Evolutionary conservation across 2,329 filamentous ascomycete species (phyloP).

Genomic region (Hymenoscyphus infarciens): DNA sequence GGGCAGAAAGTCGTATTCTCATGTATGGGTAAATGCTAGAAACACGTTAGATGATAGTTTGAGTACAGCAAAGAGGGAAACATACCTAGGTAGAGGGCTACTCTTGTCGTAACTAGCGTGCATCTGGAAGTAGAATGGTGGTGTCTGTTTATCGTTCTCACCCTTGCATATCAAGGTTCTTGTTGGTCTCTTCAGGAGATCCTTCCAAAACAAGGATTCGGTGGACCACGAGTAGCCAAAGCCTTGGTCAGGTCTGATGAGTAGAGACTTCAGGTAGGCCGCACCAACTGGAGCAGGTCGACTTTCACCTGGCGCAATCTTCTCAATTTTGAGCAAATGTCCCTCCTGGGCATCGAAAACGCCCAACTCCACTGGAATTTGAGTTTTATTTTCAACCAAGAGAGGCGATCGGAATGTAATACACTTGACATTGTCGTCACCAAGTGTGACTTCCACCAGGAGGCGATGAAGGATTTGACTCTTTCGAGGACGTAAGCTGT

Average conservation of each 20-base stretch:
- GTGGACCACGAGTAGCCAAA: constrained; percentile 96
- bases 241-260: constrained; percentile 88
- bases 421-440: constrained; percentile 95
- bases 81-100: constrained; percentile 73
- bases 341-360: constrained; percentile 85
- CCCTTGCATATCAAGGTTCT: constrained; percentile 85
- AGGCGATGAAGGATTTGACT: constrained; percentile 83
- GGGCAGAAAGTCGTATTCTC: constrained; percentile 86
- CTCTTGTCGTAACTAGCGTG: constrained; percentile 80
- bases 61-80: constrained; percentile 12
- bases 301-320: constrained; percentile 87
- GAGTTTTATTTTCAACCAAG: constrained; percentile 90
- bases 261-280: constrained; percentile 80
- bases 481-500: constrained; percentile 82
- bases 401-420: constrained; percentile 92
- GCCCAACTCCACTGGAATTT: constrained; percentile 91
- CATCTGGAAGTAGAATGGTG: constrained; percentile 95
- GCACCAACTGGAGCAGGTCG: constrained; percentile 89
- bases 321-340: constrained; percentile 94
- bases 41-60: constrained; percentile 33
- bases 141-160: constrained; percentile 70
- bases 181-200: constrained; percentile 79
- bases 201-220: constrained; percentile 88
- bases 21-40: constrained; percentile 84
- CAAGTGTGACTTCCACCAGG: constrained; percentile 85